A percentile compares a stretch with the other conserved stretches of the same genome.
These are phyloP conservation scores for Solanum pinnatisectum DNA, from an alignment of 257 asterid species.

Conservation along the genomic window DNA sequence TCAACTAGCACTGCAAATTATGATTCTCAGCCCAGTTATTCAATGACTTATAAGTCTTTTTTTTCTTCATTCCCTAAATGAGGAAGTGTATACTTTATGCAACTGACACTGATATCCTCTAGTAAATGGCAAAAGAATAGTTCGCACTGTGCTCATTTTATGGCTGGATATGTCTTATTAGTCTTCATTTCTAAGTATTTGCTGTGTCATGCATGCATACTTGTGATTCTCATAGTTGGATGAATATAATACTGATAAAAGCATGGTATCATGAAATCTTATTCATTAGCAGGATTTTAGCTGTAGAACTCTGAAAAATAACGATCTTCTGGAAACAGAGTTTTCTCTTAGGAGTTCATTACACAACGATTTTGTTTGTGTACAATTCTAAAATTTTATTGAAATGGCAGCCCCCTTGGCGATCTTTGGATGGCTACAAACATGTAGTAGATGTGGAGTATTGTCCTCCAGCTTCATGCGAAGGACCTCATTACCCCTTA, in stretches of 20 bases:
- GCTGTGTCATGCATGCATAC: not conserved
- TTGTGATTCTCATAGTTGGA: not conserved
- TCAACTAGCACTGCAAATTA: not conserved
- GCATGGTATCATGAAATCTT: not conserved
- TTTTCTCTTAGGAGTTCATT: not conserved
- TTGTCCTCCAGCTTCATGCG: slow-evolving; percentile 62
- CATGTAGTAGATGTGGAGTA: slow-evolving; percentile 72
- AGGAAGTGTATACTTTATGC: not conserved
- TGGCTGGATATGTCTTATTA: not conserved
- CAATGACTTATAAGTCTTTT: not conserved
- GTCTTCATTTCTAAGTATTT: not conserved
- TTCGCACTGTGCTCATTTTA: not conserved
- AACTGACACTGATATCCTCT: not conserved
- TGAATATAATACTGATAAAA: not conserved
- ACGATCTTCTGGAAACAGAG: not conserved
- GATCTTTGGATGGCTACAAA: slow-evolving; percentile 80
- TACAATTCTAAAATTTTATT: not conserved
- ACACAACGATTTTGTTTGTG: not conserved
- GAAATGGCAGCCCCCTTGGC: slow-evolving; percentile 44
- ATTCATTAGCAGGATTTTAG: not conserved
- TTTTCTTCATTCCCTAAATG: not conserved
- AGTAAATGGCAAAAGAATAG: not conserved
- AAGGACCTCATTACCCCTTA: slow-evolving; percentile 53
- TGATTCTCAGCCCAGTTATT: not conserved
- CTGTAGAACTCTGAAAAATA: not conserved